Evolutionary conservation across 2,329 filamentous ascomycete genomes (phyloP), one percentile per base, ranked within the genome.

Genomic region (Moelleriella libera): DNA sequence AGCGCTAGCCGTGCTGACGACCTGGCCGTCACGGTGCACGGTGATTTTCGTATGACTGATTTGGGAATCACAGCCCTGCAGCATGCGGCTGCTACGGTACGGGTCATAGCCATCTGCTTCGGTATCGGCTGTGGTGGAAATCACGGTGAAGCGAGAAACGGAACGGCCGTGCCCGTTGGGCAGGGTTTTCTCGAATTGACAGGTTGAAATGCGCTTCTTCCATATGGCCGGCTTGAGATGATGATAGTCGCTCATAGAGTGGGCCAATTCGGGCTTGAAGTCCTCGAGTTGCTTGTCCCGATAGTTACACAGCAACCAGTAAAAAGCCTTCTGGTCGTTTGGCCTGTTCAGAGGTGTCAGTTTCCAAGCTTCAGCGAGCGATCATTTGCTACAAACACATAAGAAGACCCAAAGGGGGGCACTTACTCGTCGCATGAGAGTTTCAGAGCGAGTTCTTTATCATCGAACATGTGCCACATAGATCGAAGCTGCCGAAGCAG

Each of bases 251-350:
- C 88, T 95, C 48, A 83, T 76, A 1, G 90, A 95, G 59, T 92
- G 85, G n/a, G 78, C 78, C 48, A 96, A 69, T 28, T 85, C 77
- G 31, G 82, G 80, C 50, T 83, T 83, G 59, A 92, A 97, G 58
- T 95, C 86, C 60, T 97, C 89, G 2, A 94, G 65, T 55, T 92
- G 83, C 52, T 87, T 81, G 53, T 94, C 82, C 43, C 86, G 78
- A 61, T 95, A 94, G 61, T 83, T 84, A 53, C 83, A 67, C 6
- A 98, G 74, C 21, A 94, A 76, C 64, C 81, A 84, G 63, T 97
- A 98, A 63, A 97, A 96, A 54, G 90, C 75, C 59, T 95, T 94
- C 60, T 96, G 88, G 48, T 95, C 87, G 53, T 94, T 97, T 5
- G 78, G 71, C 53, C 85, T 90, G n/a, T 44, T 42, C 5, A 31